Base-by-base conservation (phyloP, 2,329 filamentous ascomycete species). In the Penicillium sp. region DNA sequence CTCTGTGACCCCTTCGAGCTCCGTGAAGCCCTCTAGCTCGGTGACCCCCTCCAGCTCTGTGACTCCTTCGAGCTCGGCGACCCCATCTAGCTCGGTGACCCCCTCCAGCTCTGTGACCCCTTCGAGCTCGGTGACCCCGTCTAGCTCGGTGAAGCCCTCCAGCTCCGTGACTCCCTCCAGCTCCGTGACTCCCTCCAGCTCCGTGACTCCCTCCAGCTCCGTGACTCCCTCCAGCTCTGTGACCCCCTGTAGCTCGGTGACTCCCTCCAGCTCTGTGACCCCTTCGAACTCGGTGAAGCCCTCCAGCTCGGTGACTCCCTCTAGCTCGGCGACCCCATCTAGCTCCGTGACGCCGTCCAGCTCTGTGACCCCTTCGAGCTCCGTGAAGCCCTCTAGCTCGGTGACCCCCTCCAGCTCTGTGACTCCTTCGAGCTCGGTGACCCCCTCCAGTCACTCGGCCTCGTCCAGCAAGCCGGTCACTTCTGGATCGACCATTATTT, bases 11-110 rank as follows among this genome's bases (percentile, higher is more conserved):
- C n/a, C 38, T 6, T 48, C 45, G 24, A 47, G 48, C 27, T 52
- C 46, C 35, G 45, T 45, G 11, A 42, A 9, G 13, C 27, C 43
- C 13, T 53, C 46, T 20, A 48, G 51, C 46, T 46, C 51, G n/a
- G n/a, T n/a, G 11, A 42, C n/a, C 10, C 27, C 43, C 13, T 53
- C 46, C n/a, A 48, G 51, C 46, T 46, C 51, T 22, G 20, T 4
- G 20, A 22, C 20, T 22, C 20, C 20, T 4, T 22, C 20, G 20
- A 22, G 20, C 20, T 22, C 20, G 2, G 20, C 20, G 20, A 4
- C 20, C 20, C 20, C 20, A 4, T 22, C 20, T 22, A 22, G 20
- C 20, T 22, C 20, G 2, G 20, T 22, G 20, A 22, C 20, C 4
- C 20, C 20, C 20, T 22, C 20, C 20, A 22, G 20, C 20, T 22